These are phyloP conservation scores for Groenewaldozyma auringiensis DNA, from an alignment of 1,139 yeast species.

Conservation along the genomic window DNA sequence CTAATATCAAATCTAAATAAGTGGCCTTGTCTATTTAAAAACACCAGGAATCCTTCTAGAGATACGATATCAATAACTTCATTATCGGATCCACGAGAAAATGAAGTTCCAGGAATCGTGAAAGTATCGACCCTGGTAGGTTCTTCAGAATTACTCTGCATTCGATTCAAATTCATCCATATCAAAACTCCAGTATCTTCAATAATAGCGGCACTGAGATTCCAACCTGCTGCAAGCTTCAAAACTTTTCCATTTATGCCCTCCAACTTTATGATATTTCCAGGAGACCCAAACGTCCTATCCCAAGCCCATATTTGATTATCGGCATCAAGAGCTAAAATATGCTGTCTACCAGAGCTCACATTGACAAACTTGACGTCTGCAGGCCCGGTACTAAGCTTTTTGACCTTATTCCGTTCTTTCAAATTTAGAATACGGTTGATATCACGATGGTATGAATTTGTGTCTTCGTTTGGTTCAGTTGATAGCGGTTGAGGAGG, in stretches of 20 bases:
- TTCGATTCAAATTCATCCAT: conserved; percentile 38
- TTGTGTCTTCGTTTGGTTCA: neutral
- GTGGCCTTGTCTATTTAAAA: conserved; percentile 40
- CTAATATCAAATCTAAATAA: conserved; percentile 37
- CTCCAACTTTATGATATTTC: conserved; percentile 42
- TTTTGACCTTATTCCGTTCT: conserved; percentile 8
- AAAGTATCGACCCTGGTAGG: conserved; percentile 11
- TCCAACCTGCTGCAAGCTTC: conserved; percentile 66
- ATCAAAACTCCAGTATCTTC: conserved; percentile 48
- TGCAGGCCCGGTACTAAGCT: conserved; percentile 9
- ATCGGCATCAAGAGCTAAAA: conserved; percentile 48
- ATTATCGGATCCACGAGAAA: conserved; percentile 25
- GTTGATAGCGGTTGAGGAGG: neutral
- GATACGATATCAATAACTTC: conserved; percentile 49
- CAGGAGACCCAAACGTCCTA: conserved; percentile 27
- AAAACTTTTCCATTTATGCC: conserved; percentile 24
- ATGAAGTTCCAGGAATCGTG: conserved; percentile 16
- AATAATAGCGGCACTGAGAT: conserved; percentile 46
- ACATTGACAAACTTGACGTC: conserved; percentile 39
- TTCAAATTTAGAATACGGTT: neutral
- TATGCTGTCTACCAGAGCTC: conserved; percentile 60
- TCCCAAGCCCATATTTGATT: conserved; percentile 58
- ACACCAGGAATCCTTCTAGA: conserved; percentile 28
- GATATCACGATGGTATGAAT: neutral
- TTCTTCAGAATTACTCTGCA: conserved; percentile 37